A percentile compares a stretch with the other conserved stretches of the same genome.
phyloP scores from a whole-genome alignment of 805 yeast species.

The Kodamaea kaohsiungensis region DNA sequence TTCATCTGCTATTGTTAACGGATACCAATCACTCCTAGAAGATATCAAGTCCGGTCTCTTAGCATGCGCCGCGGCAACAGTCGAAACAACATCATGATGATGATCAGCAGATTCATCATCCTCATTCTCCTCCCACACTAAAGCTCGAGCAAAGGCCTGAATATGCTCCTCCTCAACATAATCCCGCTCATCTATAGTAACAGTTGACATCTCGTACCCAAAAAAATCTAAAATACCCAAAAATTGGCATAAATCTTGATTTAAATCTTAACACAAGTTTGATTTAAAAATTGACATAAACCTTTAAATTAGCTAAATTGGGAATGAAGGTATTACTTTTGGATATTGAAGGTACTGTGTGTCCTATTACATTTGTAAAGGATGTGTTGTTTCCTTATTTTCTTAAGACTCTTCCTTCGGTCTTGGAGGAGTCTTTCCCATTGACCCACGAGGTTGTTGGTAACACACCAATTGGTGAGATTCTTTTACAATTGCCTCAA shows the following conservation, averaged over 20 bases:
- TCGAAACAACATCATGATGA: neutral
- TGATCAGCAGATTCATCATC: constrained; percentile 9
- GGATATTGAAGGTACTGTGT: constrained; percentile 91
- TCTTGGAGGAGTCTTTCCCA: constrained; percentile 30
- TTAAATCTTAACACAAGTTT: neutral
- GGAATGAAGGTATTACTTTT: constrained; percentile 2
- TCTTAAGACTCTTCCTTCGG: constrained; percentile 45
- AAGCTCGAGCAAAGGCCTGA: constrained; percentile 40
- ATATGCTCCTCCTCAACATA: constrained; percentile 38
- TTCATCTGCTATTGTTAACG: constrained; percentile 14
- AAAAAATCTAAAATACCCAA: neutral
- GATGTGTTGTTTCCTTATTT: constrained; percentile 79
- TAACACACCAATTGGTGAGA: constrained; percentile 30
- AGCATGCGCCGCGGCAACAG: neutral
- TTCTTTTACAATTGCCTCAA: constrained; percentile 49
- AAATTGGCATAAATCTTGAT: neutral
- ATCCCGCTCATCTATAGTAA: constrained; percentile 22
- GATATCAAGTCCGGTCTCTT: constrained; percentile 20
- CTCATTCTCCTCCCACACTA: constrained; percentile 31
- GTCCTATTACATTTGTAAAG: constrained; percentile 88
- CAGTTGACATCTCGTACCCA: constrained; percentile 1
- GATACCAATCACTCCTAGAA: constrained; percentile 31
- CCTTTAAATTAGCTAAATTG: neutral
- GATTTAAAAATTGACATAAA: constrained; percentile 5
- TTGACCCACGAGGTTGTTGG: constrained; percentile 13